These are phyloP conservation scores for Streptanthus diversifolius DNA, from an alignment of 345 rosid genomes.

Conservation along the genomic window DNA sequence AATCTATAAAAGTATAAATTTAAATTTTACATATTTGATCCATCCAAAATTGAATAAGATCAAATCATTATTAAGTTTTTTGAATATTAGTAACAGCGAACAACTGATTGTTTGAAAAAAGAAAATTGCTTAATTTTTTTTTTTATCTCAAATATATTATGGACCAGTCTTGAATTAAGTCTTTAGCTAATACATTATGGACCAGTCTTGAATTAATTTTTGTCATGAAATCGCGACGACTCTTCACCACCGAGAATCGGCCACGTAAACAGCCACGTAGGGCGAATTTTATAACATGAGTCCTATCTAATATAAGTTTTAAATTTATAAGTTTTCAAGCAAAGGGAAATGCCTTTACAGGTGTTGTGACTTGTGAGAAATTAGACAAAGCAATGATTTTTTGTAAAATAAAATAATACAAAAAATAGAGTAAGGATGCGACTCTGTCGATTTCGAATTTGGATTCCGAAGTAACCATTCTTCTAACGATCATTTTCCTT, in stretches of 20 bases:
- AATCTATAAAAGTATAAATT: no score
- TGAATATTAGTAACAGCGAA: background rate
- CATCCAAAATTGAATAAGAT: background rate
- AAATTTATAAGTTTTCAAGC: background rate
- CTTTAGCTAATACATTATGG: no score
- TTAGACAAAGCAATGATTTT: slow-evolving; percentile 6
- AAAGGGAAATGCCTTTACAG: slow-evolving; percentile 29
- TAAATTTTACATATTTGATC: background rate
- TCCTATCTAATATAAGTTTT: background rate
- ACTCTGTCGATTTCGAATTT: slow-evolving; percentile 9
- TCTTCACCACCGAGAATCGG: no score
- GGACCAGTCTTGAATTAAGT: background rate
- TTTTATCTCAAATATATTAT: background rate
- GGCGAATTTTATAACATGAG: no score
- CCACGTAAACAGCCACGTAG: no score
- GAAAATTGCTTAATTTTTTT: background rate
- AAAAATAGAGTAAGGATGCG: slow-evolving; percentile 21
- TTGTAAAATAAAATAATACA: background rate
- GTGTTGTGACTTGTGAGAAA: slow-evolving; percentile 25
- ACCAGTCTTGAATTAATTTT: no score
- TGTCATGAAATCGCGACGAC: no score
- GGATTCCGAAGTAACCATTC: slow-evolving; percentile 18
- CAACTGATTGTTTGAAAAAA: background rate
- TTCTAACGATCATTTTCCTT: background rate
- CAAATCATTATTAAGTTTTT: background rate